Percentiles rank a stretch among this genome's conserved stretches.
These are phyloP conservation scores for Ophiorrhiza pumila DNA, from an alignment of 257 asterid genomes.

Conservation along the genomic window DNA sequence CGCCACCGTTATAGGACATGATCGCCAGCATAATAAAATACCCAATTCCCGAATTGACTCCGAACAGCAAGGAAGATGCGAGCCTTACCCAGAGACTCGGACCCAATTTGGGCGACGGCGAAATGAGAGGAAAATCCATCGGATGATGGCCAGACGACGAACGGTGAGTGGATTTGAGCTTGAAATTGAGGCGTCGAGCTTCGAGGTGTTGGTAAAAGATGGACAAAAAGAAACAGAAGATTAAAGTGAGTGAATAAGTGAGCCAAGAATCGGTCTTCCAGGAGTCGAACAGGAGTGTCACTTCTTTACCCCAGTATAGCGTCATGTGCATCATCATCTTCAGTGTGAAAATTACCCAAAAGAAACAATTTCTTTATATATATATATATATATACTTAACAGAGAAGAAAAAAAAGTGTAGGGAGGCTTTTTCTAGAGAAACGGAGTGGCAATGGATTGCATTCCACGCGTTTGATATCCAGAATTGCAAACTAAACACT, in stretches of 20 bases:
- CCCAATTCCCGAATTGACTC: constrained; percentile 31
- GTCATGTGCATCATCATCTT: constrained; percentile 38
- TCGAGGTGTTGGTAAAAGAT: constrained; percentile 34
- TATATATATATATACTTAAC: too few species aligned
- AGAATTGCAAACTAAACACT: too few species aligned
- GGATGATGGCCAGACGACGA: background rate
- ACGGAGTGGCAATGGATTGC: too few species aligned
- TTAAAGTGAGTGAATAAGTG: constrained; percentile 26
- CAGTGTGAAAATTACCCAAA: background rate
- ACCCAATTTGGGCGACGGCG: constrained; percentile 1
- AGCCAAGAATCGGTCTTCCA: constrained; percentile 35
- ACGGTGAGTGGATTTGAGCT: background rate
- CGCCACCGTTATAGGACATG: constrained; percentile 34
- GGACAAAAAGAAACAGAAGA: constrained; percentile 31
- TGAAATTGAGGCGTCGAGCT: constrained; percentile 27
- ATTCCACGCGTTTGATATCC: too few species aligned
- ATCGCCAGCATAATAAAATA: constrained; percentile 32
- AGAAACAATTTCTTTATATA: too few species aligned
- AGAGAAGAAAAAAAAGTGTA: too few species aligned
- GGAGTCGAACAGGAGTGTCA: constrained; percentile 34
- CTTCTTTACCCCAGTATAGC: constrained; percentile 30
- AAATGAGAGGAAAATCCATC: background rate
- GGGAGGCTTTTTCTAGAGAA: too few species aligned
- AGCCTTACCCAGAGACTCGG: constrained; percentile 12
- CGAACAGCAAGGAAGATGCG: constrained; percentile 25